Percentiles rank a stretch among this genome's conserved stretches.
These are phyloP conservation scores for Thyridium curvatum DNA, from an alignment of 2,329 filamentous ascomycete genomes.

Conservation along the genomic window DNA sequence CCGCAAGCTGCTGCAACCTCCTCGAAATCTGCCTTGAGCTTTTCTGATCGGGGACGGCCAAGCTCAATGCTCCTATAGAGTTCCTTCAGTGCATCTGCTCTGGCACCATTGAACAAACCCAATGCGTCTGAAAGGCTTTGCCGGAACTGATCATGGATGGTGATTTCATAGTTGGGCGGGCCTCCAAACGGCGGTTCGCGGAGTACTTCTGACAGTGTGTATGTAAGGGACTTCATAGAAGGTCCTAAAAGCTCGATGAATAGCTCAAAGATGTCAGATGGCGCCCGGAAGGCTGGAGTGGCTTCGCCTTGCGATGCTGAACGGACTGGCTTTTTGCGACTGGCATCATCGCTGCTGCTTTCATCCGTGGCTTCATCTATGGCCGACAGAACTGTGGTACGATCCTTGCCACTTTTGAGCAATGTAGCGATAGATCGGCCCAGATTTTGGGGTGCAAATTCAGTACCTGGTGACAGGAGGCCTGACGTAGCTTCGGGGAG, in stretches of 20 bases:
- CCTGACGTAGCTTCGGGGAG: slow-evolving; percentile 18
- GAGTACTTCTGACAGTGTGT: slow-evolving; percentile 82
- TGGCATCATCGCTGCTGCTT: slow-evolving; percentile 37
- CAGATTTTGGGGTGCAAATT: slow-evolving; percentile 19
- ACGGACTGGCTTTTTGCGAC: slow-evolving; percentile 6
- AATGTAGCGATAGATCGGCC: slow-evolving; percentile 19
- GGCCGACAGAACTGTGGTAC: slow-evolving; percentile 43
- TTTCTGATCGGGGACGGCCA: slow-evolving; percentile 59
- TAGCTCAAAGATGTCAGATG: slow-evolving; percentile 82
- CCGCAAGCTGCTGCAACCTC: slow-evolving; percentile 97
- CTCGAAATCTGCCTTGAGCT: slow-evolving; percentile 86
- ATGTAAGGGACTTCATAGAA: slow-evolving; percentile 93
- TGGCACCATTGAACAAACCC: slow-evolving; percentile 68
- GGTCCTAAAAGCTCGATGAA: slow-evolving; percentile 88
- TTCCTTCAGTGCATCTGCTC: slow-evolving; percentile 67
- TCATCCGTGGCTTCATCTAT: slow-evolving; percentile 60
- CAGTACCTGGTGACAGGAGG: slow-evolving; percentile 22
- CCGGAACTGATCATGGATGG: slow-evolving; percentile 72
- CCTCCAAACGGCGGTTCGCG: slow-evolving; percentile 78
- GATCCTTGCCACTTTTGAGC: slow-evolving; percentile 35
- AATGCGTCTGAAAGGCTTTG: slow-evolving; percentile 77
- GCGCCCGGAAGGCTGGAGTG: slow-evolving; percentile 42
- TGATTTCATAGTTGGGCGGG: slow-evolving; percentile 60
- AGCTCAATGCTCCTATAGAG: slow-evolving; percentile 78
- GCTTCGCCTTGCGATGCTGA: slow-evolving; percentile 3